Conservation (phyloP, 2,329 filamentous ascomycete genomes). For the Sporothrix protearum region DNA sequence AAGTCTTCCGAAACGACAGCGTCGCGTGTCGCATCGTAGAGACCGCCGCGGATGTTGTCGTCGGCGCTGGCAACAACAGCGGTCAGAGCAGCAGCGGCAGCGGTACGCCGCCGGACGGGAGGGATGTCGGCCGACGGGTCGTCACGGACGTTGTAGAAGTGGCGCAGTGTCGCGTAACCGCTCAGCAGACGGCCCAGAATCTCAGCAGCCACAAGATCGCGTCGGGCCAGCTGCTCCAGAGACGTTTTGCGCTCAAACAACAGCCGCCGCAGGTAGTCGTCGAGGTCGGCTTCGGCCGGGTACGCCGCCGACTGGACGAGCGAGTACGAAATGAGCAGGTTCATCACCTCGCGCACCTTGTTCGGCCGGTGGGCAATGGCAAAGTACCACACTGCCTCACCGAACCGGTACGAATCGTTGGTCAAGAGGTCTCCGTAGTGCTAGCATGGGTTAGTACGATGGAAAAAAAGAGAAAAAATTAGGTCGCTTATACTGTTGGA, state of each 20-base stretch:
- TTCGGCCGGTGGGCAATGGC: constrained; percentile 73
- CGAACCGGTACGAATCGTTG: constrained; percentile 70
- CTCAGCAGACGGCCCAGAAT: constrained; percentile 81
- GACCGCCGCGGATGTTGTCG: constrained; percentile 84
- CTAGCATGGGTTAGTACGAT: constrained; percentile 43
- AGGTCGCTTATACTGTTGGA: too few relatives aligned
- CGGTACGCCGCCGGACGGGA: constrained; percentile 60
- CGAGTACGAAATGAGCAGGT: constrained; percentile 82
- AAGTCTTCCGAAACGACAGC: constrained; percentile 87
- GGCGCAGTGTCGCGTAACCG: constrained; percentile 85
- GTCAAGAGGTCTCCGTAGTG: constrained; percentile 78
- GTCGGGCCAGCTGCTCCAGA: constrained; percentile 65
- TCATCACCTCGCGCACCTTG: constrained; percentile 81
- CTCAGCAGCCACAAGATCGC: constrained; percentile 77
- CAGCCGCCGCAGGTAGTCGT: constrained; percentile 66
- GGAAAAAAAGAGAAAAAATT: too few relatives aligned
- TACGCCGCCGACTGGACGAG: constrained; percentile 80
- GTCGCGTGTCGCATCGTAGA: constrained; percentile 77
- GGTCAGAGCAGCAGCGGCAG: constrained; percentile 71
- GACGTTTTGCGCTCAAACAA: constrained; percentile 68
- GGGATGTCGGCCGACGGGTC: constrained; percentile 39
- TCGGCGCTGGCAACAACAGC: constrained; percentile 83
- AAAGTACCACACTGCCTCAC: constrained; percentile 86
- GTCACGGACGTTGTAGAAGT: constrained; percentile 88
- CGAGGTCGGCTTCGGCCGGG: constrained; percentile 67